A percentile compares a stretch with the other conserved stretches of the same genome.
Conservation (phyloP, 768 basidiomycete species). For the Amanita molliuscula region DNA sequence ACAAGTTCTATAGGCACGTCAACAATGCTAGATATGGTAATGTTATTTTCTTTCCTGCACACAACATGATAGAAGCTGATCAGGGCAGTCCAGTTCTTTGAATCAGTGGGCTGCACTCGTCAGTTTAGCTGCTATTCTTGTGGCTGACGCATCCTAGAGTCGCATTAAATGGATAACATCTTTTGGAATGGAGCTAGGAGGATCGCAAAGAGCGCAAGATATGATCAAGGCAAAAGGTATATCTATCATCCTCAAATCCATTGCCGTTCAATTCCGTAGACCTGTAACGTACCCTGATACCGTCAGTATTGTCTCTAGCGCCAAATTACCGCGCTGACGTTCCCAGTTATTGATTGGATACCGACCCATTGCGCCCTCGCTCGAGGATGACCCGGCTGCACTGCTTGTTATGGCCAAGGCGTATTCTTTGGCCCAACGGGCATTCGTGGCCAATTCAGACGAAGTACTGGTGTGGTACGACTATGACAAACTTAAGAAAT, state of each 20-base stretch:
- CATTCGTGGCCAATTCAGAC: conserved; percentile 55
- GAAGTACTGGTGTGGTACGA: conserved; percentile 71
- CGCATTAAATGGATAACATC: conserved; percentile 59
- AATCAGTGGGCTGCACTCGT: not conserved
- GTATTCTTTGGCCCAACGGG: conserved; percentile 54
- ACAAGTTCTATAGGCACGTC: conserved; percentile 3
- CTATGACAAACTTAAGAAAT: conserved; percentile 56
- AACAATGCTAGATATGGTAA: conserved; percentile 7
- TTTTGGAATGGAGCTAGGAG: conserved; percentile 50
- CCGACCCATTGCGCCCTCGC: conserved; percentile 26
- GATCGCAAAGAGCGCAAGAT: conserved; percentile 38
- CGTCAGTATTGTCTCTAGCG: conserved; percentile 25
- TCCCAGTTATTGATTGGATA: conserved; percentile 57
- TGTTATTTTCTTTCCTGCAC: not conserved
- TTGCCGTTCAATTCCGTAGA: conserved; percentile 54
- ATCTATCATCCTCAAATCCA: conserved; percentile 66
- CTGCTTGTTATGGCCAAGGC: conserved; percentile 45
- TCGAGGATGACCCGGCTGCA: conserved; percentile 23
- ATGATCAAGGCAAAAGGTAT: conserved; percentile 57
- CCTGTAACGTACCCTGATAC: conserved; percentile 75
- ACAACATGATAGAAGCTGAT: not conserved
- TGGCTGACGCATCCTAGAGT: conserved; percentile 22
- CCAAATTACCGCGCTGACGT: conserved; percentile 3
- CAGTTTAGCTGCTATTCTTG: not conserved
- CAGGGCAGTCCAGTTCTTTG: conserved; percentile 5